Evolutionary conservation across 2,329 filamentous ascomycete species (phyloP), one percentile per base, ranked within the genome.

Genomic region (Xylariales sp.): DNA sequence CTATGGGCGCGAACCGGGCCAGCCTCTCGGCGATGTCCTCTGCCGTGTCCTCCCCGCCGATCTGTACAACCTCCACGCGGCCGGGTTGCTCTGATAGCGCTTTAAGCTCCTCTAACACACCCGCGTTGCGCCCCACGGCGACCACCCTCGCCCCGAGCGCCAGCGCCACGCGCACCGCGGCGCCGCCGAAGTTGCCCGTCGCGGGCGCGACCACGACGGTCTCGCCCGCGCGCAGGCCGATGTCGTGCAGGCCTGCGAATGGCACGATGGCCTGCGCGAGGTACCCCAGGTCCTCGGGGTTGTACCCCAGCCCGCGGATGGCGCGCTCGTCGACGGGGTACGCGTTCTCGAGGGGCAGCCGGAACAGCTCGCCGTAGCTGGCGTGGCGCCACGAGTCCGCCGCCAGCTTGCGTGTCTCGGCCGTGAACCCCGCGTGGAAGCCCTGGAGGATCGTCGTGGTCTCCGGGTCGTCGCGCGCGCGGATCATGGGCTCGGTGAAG

Each of bases 401-500:
- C 8, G n/a, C 8, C 23, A 25, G 23, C 8, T n/a, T 8, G 8
- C n/a, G n/a, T n/a, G n/a, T n/a, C n/a, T n/a, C n/a, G n/a, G n/a
- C n/a, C n/a, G n/a, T n/a, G n/a, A n/a, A n/a, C n/a, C n/a, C n/a
- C n/a, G n/a, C n/a, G n/a, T n/a, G n/a, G n/a, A n/a, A n/a, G n/a
- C n/a, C n/a, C n/a, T n/a, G 40, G 38, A 52, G 52, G 24, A 64
- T 47, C 43, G 50, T 56, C 35, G 48, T 21, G 2, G 51, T 48
- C 5, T 44, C 40, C 2, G 50, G 44, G 40, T 65, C 49, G 43
- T 66, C 63, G 15, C 62, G 51, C 4, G 40, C 60, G 14, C 50
- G 52, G 30, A 66, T 43, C 24, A 60, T 51, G 28, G 43, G 42
- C 38, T 66, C 61, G 18, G 59, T 24, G 24, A 54, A 46, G 7